These are phyloP conservation scores for Ceratocystis variospora DNA, from an alignment of 2,329 filamentous ascomycete species.

Conservation along the genomic window DNA sequence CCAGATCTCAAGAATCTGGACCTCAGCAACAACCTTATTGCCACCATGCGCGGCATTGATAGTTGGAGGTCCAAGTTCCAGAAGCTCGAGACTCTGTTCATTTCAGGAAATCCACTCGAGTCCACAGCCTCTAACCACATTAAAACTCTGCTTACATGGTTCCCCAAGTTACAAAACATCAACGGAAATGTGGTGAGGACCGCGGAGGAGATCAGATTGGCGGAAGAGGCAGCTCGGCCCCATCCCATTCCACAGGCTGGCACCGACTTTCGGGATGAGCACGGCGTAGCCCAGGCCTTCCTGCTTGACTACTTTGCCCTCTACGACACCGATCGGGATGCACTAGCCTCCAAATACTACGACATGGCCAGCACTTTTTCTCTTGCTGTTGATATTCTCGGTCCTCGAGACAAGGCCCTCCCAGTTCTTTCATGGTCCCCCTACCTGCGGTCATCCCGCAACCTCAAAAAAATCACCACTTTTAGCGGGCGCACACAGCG, in stretches of 20 bases:
- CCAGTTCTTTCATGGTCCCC: slow-evolving; percentile 49
- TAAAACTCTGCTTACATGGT: slow-evolving; percentile 63
- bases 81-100: slow-evolving; percentile 64
- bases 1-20: slow-evolving; percentile 81
- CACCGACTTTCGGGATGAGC: slow-evolving; percentile 60
- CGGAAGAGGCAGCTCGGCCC: slow-evolving; percentile 36
- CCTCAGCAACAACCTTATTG: slow-evolving; percentile 69
- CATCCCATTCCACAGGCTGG: slow-evolving; percentile 48
- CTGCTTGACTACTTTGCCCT: slow-evolving; percentile 57
- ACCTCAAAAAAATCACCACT: slow-evolving; percentile 56
- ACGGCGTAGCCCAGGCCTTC: slow-evolving; percentile 61
- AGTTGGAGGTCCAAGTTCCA: slow-evolving; percentile 70
- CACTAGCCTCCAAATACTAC: slow-evolving; percentile 54
- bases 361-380: slow-evolving; percentile 65
- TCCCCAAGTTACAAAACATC: slow-evolving; percentile 62
- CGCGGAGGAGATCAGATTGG: slow-evolving; percentile 50
- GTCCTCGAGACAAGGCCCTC: slow-evolving; percentile 35
- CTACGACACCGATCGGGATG: slow-evolving; percentile 58
- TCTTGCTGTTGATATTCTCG: slow-evolving; percentile 52
- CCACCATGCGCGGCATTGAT: slow-evolving; percentile 51
- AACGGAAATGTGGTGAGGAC: slow-evolving; percentile 64
- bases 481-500: slow-evolving; percentile 48
- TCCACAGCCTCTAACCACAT: slow-evolving; percentile 45
- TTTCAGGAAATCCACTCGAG: slow-evolving; percentile 64
- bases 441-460: slow-evolving; percentile 67